These are phyloP conservation scores for Thymus quinquecostatus DNA, from an alignment of 257 asterid genomes.

Conservation along the genomic window DNA sequence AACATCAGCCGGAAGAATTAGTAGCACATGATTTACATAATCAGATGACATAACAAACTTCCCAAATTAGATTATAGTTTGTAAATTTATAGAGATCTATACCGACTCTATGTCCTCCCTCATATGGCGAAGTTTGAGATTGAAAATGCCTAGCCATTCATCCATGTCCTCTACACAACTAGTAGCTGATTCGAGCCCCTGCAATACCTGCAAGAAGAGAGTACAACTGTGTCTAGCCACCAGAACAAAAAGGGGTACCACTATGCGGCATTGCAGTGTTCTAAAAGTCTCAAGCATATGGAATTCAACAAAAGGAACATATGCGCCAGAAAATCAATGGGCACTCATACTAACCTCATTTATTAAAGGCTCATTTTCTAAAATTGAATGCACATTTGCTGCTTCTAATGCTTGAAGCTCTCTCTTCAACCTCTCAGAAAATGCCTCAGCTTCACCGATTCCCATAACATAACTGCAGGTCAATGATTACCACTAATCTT, in stretches of 20 bases:
- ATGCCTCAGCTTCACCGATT: slow-evolving; percentile 98
- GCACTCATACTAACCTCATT: slow-evolving; percentile 62
- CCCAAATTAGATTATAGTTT: slow-evolving; percentile 25
- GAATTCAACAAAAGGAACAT: slow-evolving; percentile 9
- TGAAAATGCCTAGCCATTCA: slow-evolving; percentile 95
- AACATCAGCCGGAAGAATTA: slow-evolving; percentile 12
- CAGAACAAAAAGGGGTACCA: slow-evolving; percentile 19
- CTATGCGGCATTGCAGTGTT: slow-evolving; percentile 19
- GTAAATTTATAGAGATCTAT: slow-evolving; percentile 33
- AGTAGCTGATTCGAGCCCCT: slow-evolving; percentile 83
- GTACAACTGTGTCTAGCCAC: slow-evolving; percentile 13
- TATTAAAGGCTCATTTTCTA: slow-evolving; percentile 91
- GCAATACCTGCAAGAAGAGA: slow-evolving; percentile 65
- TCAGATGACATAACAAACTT: slow-evolving; percentile 14
- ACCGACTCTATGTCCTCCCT: slow-evolving; percentile 99
- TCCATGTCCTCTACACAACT: slow-evolving; percentile 98
- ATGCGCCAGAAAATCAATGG: slow-evolving; percentile 24
- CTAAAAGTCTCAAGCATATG: neutral
- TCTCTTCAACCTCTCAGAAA: slow-evolving; percentile 94
- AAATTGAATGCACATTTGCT: slow-evolving; percentile 94
- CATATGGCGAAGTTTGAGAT: slow-evolving; percentile 94
- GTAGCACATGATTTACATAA: neutral
- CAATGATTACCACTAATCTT: slow-evolving; percentile 24
- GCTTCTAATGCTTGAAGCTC: slow-evolving; percentile 99
- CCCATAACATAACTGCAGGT: slow-evolving; percentile 94